Evolutionary conservation across 768 basidiomycete species (phyloP).

Genomic region (Kwoniella sp.): DNA sequence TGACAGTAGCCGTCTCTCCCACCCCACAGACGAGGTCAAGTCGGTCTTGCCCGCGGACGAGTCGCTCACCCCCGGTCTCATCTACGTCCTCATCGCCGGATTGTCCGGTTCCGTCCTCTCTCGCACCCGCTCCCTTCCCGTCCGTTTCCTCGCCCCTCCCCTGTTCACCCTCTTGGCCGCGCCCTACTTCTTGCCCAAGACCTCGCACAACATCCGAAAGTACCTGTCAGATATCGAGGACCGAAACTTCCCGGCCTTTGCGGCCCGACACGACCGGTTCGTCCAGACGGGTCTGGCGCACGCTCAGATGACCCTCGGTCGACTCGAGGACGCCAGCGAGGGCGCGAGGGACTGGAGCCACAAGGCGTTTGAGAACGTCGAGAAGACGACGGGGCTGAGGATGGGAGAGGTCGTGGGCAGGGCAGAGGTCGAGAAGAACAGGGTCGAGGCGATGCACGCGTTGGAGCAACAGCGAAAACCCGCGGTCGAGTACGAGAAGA

Average conservation of each 20-base stretch:
- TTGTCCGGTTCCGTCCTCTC: constrained; percentile 83
- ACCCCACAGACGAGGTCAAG: constrained; percentile 67
- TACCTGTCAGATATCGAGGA: constrained; percentile 71
- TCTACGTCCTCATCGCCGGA: constrained; percentile 84
- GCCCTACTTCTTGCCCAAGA: constrained; percentile 81
- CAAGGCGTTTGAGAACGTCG: constrained; percentile 57
- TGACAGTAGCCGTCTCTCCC: too few relatives aligned
- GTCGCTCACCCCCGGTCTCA: constrained; percentile 76
- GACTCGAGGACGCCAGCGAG: constrained; percentile 53
- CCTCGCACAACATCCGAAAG: constrained; percentile 62
- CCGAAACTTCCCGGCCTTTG: constrained; percentile 62
- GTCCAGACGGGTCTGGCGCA: constrained; percentile 27
- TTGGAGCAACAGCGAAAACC: not conserved
- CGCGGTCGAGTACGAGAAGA: constrained; percentile 21
- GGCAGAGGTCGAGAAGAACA: constrained; percentile 20
- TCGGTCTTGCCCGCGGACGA: constrained; percentile 75
- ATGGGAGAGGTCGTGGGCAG: constrained; percentile 53
- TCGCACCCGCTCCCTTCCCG: constrained; percentile 66
- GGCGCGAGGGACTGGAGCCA: constrained; percentile 51
- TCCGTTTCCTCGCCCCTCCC: constrained; percentile 72
- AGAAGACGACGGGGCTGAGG: constrained; percentile 70
- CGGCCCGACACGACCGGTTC: constrained; percentile 58
- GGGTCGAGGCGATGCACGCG: constrained; percentile 19
- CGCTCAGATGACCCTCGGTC: constrained; percentile 54
- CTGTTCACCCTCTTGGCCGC: constrained; percentile 65